Evolutionary conservation across 2,329 filamentous ascomycete species (phyloP), one percentile per base, ranked within the genome.

Genomic region (Coniochaeta hoffmannii): DNA sequence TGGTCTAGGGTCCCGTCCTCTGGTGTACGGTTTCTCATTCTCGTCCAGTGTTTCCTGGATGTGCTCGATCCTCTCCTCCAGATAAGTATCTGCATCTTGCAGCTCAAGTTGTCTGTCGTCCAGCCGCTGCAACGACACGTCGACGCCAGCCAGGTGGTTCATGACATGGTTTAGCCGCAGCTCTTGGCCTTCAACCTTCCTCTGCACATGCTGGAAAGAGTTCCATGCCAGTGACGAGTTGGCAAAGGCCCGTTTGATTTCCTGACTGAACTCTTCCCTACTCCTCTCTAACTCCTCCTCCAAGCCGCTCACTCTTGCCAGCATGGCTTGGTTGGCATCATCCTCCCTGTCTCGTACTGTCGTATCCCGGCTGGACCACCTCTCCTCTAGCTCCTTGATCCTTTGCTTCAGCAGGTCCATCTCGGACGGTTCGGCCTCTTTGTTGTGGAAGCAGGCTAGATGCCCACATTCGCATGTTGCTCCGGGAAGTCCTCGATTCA

Each of bases 391-490:
- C 22, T 68, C 57, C 53, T 71, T 68, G 52, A 77, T 70, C 52
- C 74, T 78, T 54, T 73, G 73, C 59, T 71, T 74, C 57, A 83
- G 69, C 22, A 71, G 69, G 34, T 78, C 76, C 24, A 81, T 62
- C 59, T 82, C 80, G 7, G 74, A 68, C 12, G 68, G 65, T 54
- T 79, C 74, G 28, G 74, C 68, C n/a, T 73, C 73, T 59, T 73
- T 72, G 56, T 78, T 69, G 63, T 85, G 81, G 63, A 79, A 85
- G 65, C 81, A 84, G 32, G 81, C 78, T 54, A 82, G 74, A 63
- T 85, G 81, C 6, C 81, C 81, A 60, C 81, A 85, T 53, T 81
- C 75, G 61, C 81, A 85, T 19, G 70, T 75, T 54, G 79, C 78
- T 35, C 80, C 76, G 1, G 81, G 80, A 11, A 79, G 69, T n/a